These are phyloP conservation scores for Graphiopsis chlorocephala DNA, from an alignment of 2,329 filamentous ascomycete species.

Conservation along the genomic window DNA sequence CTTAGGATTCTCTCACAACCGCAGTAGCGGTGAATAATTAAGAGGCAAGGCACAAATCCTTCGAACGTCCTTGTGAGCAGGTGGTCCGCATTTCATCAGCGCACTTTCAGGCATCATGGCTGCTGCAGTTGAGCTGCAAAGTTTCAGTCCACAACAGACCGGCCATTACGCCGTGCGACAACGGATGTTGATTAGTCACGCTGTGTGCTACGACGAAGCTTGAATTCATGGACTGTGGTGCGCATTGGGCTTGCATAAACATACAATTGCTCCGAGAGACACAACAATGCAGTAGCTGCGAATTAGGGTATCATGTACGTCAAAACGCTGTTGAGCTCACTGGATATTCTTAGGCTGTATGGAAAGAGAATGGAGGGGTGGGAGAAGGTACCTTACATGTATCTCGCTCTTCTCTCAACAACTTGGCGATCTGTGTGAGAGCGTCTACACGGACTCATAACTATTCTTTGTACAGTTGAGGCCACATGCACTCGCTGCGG, in stretches of 20 bases:
- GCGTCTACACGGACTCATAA: not conserved
- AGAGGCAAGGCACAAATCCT: not conserved
- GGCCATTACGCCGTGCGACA: not conserved
- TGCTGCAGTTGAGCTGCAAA: constrained; percentile 16
- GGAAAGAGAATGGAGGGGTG: not conserved
- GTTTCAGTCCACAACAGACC: not conserved
- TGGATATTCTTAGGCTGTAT: not conserved
- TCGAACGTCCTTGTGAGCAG: not conserved
- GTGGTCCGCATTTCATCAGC: constrained; percentile 6
- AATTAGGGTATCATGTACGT: not conserved
- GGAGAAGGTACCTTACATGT: not conserved
- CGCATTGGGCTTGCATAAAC: not conserved
- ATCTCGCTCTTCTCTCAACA: not conserved
- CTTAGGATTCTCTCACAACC: constrained; percentile 4
- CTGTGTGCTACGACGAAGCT: not conserved
- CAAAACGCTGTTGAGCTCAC: not conserved
- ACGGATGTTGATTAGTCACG: not conserved
- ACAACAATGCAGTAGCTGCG: not conserved
- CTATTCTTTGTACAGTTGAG: not conserved
- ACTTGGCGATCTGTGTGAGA: not conserved
- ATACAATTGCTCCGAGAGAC: not conserved
- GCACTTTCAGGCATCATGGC: not conserved
- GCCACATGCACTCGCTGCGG: not conserved
- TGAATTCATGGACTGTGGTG: not conserved
- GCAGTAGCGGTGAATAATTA: constrained; percentile 15